Base-by-base conservation (phyloP, 2,329 filamentous ascomycete genomes). In the Akanthomyces muscarius region DNA sequence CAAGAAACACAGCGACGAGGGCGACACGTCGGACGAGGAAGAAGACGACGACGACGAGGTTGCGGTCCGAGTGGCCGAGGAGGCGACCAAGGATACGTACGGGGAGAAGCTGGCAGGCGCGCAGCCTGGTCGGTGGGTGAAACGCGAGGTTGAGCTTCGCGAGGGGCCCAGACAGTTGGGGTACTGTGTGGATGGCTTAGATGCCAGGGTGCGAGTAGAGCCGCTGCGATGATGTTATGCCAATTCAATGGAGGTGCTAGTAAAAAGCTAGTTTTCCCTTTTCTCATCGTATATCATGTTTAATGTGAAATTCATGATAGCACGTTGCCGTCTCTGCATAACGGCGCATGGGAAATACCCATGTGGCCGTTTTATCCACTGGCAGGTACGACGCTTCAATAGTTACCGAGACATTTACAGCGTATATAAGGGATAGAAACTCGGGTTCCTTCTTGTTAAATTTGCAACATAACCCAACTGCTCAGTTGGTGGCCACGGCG, bases 81-180 rank as follows among this genome's bases (percentile, higher is more conserved):
- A 71, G 13, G 21, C 42, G 8, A 41, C 21, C 42, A n/a, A 41
- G 51, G 30, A 60, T 38, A 68, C 68, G 33, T 62, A 63, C 25
- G 63, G 68, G 18, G 74, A 74, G 6, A 71, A 68, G n/a, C 73
- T 69, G 5, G 72, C 71, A 25, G 55, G 66, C 28, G 66, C 63
- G 44, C 79, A 75, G 65, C 73, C 78, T 13, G 86, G 83, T 1
- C 82, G 86, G 66, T 92, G 89, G 81, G 81, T 92, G 55, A 88
- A 88, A 74, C 82, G 92, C 64, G 91, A 96, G 74, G 87, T 92
- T 38, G 89, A 93, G 74, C 81, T 97, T 61, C 84, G 83, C 63
- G 89, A 94, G 69, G 89, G 91, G 14, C 93, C 91, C 11, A 86
- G 91, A 69, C 87, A 90, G 73, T 81, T 97, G 67, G 92, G 92